phyloP scores from a whole-genome alignment of 306 rosid genomes.

The Cucumis hystrix region DNA sequence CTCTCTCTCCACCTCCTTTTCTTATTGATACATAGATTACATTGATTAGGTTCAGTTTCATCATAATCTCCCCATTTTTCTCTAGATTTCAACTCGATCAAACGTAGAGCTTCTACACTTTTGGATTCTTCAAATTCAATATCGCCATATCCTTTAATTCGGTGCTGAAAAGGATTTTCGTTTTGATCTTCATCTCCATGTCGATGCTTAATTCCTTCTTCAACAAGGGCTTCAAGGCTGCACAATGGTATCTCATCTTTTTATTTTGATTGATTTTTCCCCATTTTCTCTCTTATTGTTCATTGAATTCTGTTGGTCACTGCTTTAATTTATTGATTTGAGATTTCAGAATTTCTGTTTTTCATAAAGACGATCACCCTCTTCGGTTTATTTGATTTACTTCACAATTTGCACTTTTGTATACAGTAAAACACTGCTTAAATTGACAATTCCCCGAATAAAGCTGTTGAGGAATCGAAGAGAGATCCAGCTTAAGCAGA shows the following conservation, averaged over 20 bases:
- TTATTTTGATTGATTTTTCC: not conserved
- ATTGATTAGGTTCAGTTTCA: not conserved
- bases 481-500: slow-evolving; percentile 76
- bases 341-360: not conserved
- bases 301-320: not conserved
- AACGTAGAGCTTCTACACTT: not conserved
- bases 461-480: slow-evolving; percentile 84
- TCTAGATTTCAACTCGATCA: not conserved
- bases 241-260: slow-evolving; percentile 47
- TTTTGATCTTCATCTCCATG: slow-evolving; percentile 20
- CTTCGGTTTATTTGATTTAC: not conserved
- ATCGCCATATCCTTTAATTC: not conserved
- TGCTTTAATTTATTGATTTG: not conserved
- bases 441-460: slow-evolving; percentile 83
- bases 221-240: slow-evolving; percentile 80
- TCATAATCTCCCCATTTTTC: not conserved
- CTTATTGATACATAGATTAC: not conserved
- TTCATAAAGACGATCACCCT: not conserved
- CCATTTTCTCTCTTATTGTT: not conserved
- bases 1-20: not conserved
- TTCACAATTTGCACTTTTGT: not conserved
- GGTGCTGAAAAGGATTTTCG: not conserved
- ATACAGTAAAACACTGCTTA: slow-evolving; percentile 79
- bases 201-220: slow-evolving; percentile 84
- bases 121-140: not conserved